phyloP scores from a whole-genome alignment of 371 early-diverging fungal genomes.

The Lichtheimia ramosa region DNA sequence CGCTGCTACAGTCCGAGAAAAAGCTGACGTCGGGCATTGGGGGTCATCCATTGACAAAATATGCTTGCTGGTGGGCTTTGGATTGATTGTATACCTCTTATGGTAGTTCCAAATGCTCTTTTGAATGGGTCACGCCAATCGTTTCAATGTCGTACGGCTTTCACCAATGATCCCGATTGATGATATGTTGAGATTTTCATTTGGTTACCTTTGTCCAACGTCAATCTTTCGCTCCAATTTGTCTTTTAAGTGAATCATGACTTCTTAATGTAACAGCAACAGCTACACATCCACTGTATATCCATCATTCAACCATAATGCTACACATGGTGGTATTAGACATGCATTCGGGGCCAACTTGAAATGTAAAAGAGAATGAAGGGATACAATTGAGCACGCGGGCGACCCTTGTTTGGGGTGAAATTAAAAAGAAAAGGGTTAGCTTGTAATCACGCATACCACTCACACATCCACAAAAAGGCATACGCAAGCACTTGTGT shows the following conservation, averaged over 20 bases:
- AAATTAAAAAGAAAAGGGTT: neutral
- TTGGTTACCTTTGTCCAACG: neutral
- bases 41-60: neutral
- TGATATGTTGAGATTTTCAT: slow-evolving; percentile 2
- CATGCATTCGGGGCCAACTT: too few species aligned
- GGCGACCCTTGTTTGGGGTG: too few species aligned
- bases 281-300: neutral
- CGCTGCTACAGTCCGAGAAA: neutral
- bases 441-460: neutral
- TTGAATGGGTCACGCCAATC: neutral
- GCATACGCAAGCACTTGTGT: neutral
- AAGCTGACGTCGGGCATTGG: neutral
- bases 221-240: neutral
- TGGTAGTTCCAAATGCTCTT: slow-evolving; percentile 18
- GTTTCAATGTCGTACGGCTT: slow-evolving; percentile 11
- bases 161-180: slow-evolving; percentile 13
- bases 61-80: neutral
- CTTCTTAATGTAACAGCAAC: neutral
- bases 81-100: slow-evolving; percentile 5
- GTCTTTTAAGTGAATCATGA: neutral
- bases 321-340: too few species aligned
- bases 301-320: neutral
- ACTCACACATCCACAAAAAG: neutral
- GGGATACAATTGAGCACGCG: too few species aligned
- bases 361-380: too few species aligned